Conservation (phyloP, 2,329 filamentous ascomycete genomes). For the Pseudopyricularia javanii region DNA sequence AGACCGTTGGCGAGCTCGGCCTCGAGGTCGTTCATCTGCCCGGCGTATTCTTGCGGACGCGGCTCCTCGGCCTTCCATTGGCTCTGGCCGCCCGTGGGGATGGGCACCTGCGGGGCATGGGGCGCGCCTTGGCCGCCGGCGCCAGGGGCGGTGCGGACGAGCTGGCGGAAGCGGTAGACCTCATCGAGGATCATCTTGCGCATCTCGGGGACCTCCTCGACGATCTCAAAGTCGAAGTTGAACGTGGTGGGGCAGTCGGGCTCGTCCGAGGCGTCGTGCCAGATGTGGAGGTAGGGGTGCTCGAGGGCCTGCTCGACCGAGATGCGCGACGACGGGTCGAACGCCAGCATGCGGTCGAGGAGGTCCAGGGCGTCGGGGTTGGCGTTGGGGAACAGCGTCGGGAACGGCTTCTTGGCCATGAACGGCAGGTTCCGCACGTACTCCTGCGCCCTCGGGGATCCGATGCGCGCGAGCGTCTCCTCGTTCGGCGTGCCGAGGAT, state of each 20-base stretch:
- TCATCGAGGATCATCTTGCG: constrained; percentile 96
- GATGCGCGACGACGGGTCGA: constrained; percentile 88
- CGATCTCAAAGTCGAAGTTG: constrained; percentile 97
- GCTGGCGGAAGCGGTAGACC: constrained; percentile 70
- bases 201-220: constrained; percentile 92
- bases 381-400: constrained; percentile 78
- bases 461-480: constrained; percentile 85
- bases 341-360: constrained; percentile 92
- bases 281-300: constrained; percentile 93
- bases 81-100: constrained; percentile 27
- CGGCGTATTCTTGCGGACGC: constrained; percentile 44
- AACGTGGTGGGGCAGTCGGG: constrained; percentile 87
- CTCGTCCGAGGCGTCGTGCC: constrained; percentile 96
- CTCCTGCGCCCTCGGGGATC: constrained; percentile 89
- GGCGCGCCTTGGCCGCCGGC: constrained; percentile 14
- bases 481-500: constrained; percentile 95
- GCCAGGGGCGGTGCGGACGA: constrained; percentile 38
- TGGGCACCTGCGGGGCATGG: constrained; percentile 32
- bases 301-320: constrained; percentile 90
- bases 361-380: constrained; percentile 94
- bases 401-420: constrained; percentile 90
- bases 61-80: constrained; percentile 51
- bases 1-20: constrained; percentile 47
- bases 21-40: constrained; percentile 38
- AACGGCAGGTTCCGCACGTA: constrained; percentile 93